A percentile compares a stretch with the other conserved stretches of the same genome.
These are phyloP conservation scores for Climacium dendroides DNA, from an alignment of 225 moss, liverwort and hornwort genomes.

Conservation along the genomic window DNA sequence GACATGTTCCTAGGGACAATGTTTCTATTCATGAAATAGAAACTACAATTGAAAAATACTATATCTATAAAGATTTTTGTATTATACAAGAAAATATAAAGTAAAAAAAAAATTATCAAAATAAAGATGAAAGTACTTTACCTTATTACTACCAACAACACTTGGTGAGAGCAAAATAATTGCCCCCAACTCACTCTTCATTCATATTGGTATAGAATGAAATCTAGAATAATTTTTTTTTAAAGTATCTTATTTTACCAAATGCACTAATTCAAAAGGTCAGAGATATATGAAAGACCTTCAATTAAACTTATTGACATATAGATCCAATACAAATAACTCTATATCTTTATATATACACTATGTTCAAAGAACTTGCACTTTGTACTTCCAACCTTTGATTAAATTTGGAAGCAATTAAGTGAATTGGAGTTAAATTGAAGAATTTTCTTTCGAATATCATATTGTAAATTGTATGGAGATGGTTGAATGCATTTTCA, in stretches of 20 bases:
- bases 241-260: too few species aligned
- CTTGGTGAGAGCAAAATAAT: neutral
- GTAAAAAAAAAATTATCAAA: neutral
- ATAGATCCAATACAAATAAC: too few species aligned
- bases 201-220: neutral
- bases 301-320: too few species aligned
- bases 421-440: neutral
- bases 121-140: neutral
- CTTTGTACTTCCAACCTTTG: neutral
- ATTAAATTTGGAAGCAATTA: neutral
- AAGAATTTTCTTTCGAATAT: neutral
- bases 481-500: neutral
- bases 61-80: too few species aligned
- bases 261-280: too few species aligned
- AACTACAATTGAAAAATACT: too few species aligned
- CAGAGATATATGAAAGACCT: too few species aligned
- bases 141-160: neutral
- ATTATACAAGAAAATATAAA: too few species aligned
- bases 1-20: neutral
- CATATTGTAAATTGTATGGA: neutral
- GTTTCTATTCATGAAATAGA: too few species aligned
- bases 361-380: neutral
- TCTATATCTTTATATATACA: neutral
- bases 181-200: neutral
- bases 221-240: too few species aligned